A percentile compares a stretch with the other conserved stretches of the same genome.
Conservation (phyloP, 2,329 filamentous ascomycete species). For the Pseudocercospora vitis region DNA sequence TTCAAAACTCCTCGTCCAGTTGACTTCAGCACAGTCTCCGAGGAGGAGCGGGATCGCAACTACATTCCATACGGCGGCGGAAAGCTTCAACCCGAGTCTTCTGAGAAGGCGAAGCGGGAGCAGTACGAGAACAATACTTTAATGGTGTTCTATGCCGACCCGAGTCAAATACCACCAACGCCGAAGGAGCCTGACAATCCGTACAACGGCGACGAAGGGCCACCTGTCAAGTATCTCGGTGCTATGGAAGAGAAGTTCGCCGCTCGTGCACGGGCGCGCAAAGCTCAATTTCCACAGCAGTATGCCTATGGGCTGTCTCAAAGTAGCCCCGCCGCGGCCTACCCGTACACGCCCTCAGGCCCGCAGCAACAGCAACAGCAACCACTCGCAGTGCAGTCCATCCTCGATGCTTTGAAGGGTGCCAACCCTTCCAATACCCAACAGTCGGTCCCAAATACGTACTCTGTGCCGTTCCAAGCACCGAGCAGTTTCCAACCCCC, state of each 20-base stretch:
- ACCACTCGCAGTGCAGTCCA: slow-evolving; percentile 15
- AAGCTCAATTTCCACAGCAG: slow-evolving; percentile 14
- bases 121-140: slow-evolving; percentile 49
- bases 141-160: slow-evolving; percentile 48
- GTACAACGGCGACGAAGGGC: slow-evolving; percentile 33
- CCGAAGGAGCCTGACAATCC: slow-evolving; percentile 48
- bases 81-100: slow-evolving; percentile 40
- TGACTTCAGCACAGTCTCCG: slow-evolving; percentile 46
- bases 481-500: slow-evolving; percentile 18
- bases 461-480: slow-evolving; percentile 18
- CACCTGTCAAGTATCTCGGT: slow-evolving; percentile 41
- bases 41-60: slow-evolving; percentile 46
- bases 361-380: slow-evolving; percentile 23
- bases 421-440: neutral
- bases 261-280: slow-evolving; percentile 21
- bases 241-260: slow-evolving; percentile 34
- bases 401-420: neutral
- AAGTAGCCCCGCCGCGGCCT: slow-evolving; percentile 10
- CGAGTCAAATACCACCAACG: slow-evolving; percentile 48
- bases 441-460: neutral
- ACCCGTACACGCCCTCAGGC: neutral
- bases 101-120: slow-evolving; percentile 47
- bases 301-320: slow-evolving; percentile 16
- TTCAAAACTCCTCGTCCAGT: slow-evolving; percentile 43
- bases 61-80: slow-evolving; percentile 50